Evolutionary conservation across 2,329 filamentous ascomycete species (phyloP), one percentile per base, ranked within the genome.

Genomic region (Aspergillus quadrilineatus): DNA sequence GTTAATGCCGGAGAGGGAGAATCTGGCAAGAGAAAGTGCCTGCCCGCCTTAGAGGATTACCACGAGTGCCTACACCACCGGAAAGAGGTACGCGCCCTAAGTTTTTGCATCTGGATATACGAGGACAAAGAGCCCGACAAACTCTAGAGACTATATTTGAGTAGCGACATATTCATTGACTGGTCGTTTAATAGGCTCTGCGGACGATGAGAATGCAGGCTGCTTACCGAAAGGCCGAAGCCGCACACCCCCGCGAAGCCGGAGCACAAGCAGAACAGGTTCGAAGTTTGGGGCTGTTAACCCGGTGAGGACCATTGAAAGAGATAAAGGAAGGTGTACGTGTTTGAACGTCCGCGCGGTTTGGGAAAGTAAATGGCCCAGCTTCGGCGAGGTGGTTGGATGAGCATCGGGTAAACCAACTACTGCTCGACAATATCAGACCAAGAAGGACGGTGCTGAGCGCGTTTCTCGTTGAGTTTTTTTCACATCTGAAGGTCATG

Each of bases 51-150:
- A 64, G 94, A 99, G 75, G 94, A 99, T 75, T 99, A 99, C 81
- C 96, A 97, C 75, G 94, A 99, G 80, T 99, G 95, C 77, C 80
- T 99, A 72, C 94, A 99, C 76, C 94, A 99, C 82, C 92, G 89
- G 82, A 99, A 99, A 81, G 94, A 99, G 90, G 94, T 97, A 70
- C 57, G 85, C 52, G 32, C 53, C 46, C 29, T 10, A 12, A 32
- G 34, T 17, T n/a, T 10, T n/a, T 39, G 22, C 6, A 30, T 39
- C 9, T 4, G 15, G 34, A 15, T 22, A 22, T 29, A 15, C 22
- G 26, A 50, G 15, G 14, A 7, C 22, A 39, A 9, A 7, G 10
- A 12, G n/a, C 17, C 2, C 29, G 15, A 6, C 28, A 22, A 12
- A 14, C 10, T 44, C 34, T 37, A 6, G 14, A 52, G 22, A 29